Percentiles rank a stretch among this genome's conserved stretches.
Conservation (phyloP, 2,329 filamentous ascomycete species). For the Talaromyces sp. region DNA sequence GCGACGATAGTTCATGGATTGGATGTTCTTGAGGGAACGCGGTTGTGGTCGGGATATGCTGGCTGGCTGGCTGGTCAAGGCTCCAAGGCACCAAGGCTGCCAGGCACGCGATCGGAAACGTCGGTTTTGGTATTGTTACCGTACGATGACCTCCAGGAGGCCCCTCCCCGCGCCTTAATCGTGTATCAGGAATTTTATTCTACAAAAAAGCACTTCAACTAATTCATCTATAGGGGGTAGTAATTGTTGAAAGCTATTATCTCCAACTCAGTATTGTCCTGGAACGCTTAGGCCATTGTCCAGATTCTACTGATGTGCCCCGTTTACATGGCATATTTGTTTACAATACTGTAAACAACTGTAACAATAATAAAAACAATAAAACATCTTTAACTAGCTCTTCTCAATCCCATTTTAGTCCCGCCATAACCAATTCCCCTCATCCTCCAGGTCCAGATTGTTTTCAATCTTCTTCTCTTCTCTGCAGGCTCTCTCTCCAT, state of each 20-base stretch:
- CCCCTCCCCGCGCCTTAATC: not conserved
- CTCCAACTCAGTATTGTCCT: not conserved
- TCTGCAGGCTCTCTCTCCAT: not conserved
- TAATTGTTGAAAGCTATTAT: no score
- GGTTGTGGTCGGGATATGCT: conserved; percentile 4
- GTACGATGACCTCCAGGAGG: not conserved
- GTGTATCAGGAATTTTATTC: not conserved
- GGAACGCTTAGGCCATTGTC: not conserved
- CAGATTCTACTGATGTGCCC: not conserved
- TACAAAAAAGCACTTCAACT: not conserved
- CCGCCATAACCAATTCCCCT: conserved; percentile 3
- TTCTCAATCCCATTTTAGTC: conserved; percentile 2
- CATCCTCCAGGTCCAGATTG: not conserved
- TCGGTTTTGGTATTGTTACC: conserved; percentile 5
- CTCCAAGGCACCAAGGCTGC: conserved; percentile 3
- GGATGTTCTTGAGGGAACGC: conserved; percentile 8
- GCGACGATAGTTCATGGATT: not conserved
- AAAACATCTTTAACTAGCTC: not conserved
- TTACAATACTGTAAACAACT: not conserved
- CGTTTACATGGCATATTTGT: not conserved
- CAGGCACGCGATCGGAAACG: not conserved
- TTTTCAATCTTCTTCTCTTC: not conserved
- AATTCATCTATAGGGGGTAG: not conserved
- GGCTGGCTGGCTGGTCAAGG: not conserved
- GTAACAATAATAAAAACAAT: conserved; percentile 2